phyloP scores from a whole-genome alignment of 352 stramenopile species.

The Sclerospora graminicola region DNA sequence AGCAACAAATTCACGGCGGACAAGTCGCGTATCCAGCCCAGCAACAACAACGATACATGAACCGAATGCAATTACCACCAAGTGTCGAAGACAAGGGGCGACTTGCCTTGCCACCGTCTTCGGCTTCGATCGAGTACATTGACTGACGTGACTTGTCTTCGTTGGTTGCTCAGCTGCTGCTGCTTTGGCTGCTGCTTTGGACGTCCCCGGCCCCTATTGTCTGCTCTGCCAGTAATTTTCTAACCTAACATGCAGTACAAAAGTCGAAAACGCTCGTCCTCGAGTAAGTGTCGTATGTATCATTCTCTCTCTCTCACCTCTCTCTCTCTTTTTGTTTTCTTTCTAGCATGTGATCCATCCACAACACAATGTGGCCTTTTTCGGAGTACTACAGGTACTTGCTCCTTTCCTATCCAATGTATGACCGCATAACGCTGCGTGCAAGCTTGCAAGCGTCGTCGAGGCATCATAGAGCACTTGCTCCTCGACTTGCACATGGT shows the following conservation, averaged over 20 bases:
- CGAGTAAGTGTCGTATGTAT: no score
- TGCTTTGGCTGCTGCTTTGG: no score
- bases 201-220: not conserved
- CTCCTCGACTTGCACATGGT: constrained; percentile 86
- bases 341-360: constrained; percentile 63
- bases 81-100: constrained; percentile 15
- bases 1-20: constrained; percentile 23
- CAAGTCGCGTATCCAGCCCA: constrained; percentile 25
- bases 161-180: no score
- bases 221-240: no score
- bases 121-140: constrained; percentile 36
- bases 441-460: constrained; percentile 77
- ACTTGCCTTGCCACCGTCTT: constrained; percentile 17
- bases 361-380: constrained; percentile 58
- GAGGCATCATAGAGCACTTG: constrained; percentile 88
- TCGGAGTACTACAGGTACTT: constrained; percentile 8
- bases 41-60: constrained; percentile 29
- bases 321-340: not conserved
- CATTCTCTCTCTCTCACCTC: not conserved
- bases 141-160: constrained; percentile 16
- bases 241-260: no score
- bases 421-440: constrained; percentile 46
- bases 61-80: constrained; percentile 17
- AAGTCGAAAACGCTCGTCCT: no score
- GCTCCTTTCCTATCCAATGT: constrained; percentile 12